These are phyloP conservation scores for sunflower (Helianthus annuus) DNA, from an alignment of 129 eudicot species.

Conservation along the genomic window HanXRQr2.0-SUNRISE NC_035448.2:204265417-204265916, in stretches of 20 bases:
- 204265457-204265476: not conserved
- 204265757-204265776: not conserved
- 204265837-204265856: no score
- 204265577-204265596: constrained; percentile 72
- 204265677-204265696: no score
- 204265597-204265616: constrained; percentile 73
- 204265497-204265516: not conserved
- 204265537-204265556: constrained; percentile 61
- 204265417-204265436: not conserved
- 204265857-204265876: no score
- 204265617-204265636: constrained; percentile 65
- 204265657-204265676: not conserved
- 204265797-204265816: no score
- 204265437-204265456: not conserved
- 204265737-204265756: not conserved
- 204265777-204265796: not conserved
- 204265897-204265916: no score
- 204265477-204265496: not conserved
- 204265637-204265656: constrained; percentile 46
- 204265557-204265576: constrained; percentile 57
- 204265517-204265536: constrained; percentile 46
- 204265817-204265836: no score
- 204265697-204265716: not conserved
- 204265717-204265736: not conserved
- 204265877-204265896: no score